phyloP scores from a whole-genome alignment of 768 basidiomycete genomes.

The Serendipita sp. region DNA sequence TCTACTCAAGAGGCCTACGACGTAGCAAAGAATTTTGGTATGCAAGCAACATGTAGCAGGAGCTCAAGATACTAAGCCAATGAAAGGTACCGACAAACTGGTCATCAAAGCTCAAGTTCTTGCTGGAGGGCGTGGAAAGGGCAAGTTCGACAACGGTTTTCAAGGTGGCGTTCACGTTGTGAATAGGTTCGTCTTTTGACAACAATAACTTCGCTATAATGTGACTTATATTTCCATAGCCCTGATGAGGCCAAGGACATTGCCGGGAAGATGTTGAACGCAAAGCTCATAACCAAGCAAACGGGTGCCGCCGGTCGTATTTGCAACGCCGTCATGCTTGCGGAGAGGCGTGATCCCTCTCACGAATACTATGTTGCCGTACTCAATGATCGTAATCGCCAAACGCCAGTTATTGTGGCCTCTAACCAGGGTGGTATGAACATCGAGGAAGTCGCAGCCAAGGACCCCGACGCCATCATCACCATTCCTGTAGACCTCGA shows the following conservation, averaged over 20 bases:
- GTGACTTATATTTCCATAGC: slow-evolving; percentile 23
- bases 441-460: slow-evolving; percentile 96
- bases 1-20: slow-evolving; percentile 77
- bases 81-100: slow-evolving; percentile 51
- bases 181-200: slow-evolving; percentile 32
- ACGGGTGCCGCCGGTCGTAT: slow-evolving; percentile 83
- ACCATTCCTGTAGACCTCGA: slow-evolving; percentile 82
- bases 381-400: slow-evolving; percentile 80
- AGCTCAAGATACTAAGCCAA: background rate
- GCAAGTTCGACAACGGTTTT: slow-evolving; percentile 87
- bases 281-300: slow-evolving; percentile 95
- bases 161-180: slow-evolving; percentile 96
- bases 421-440: slow-evolving; percentile 98
- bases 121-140: slow-evolving; percentile 96
- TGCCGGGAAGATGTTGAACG: slow-evolving; percentile 85
- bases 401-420: slow-evolving; percentile 82
- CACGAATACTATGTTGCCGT: slow-evolving; percentile 99
- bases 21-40: slow-evolving; percentile 81
- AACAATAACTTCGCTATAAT: background rate
- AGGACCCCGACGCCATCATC: slow-evolving; percentile 87
- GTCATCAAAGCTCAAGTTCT: slow-evolving; percentile 99
- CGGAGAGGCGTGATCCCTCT: slow-evolving; percentile 78
- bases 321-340: slow-evolving; percentile 98
- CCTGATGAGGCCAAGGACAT: slow-evolving; percentile 77
- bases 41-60: slow-evolving; percentile 9